Percentiles rank a stretch among this genome's conserved stretches.
phyloP scores from a whole-genome alignment of 208 protist genomes.

The Leptomonas pyrrhocoris region DNA sequence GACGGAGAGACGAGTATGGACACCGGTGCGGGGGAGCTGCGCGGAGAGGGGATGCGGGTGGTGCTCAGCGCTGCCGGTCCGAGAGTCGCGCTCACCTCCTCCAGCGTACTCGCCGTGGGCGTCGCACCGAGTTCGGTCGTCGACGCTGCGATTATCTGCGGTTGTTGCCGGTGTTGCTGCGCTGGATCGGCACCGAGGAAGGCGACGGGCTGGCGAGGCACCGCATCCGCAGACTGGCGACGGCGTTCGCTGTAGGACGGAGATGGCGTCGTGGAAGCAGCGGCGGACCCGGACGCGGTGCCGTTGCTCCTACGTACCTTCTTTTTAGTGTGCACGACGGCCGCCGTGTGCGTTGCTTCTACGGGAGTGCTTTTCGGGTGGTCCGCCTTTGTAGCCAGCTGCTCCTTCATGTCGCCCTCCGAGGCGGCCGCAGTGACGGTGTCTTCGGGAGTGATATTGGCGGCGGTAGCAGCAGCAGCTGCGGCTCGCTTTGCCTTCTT shows the following conservation, averaged over 20 bases:
- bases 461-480: not conserved
- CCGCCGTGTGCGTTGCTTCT: not conserved
- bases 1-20: slow-evolving; percentile 25
- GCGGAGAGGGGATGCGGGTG: slow-evolving; percentile 21
- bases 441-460: not conserved
- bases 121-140: not conserved
- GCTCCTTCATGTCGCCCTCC: not conserved
- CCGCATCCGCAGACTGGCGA: slow-evolving; percentile 1
- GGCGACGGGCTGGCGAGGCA: slow-evolving; percentile 22
- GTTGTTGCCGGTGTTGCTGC: not conserved
- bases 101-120: slow-evolving; percentile 1
- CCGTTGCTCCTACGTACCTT: not conserved
- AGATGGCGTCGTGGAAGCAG: not conserved
- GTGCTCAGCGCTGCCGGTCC: slow-evolving; percentile 22
- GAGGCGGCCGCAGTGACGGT: not conserved
- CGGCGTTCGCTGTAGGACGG: slow-evolving; percentile 22
- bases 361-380: not conserved
- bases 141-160: not conserved
- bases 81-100: slow-evolving; percentile 19
- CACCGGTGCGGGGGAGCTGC: slow-evolving; percentile 11
- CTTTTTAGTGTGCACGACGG: not conserved
- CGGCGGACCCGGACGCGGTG: not conserved
- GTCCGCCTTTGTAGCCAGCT: not conserved
- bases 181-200: slow-evolving; percentile 20
- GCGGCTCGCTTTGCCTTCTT: slow-evolving; percentile 8